These are phyloP conservation scores for Fusarium avenaceum DNA, from an alignment of 2,329 filamentous ascomycete genomes.

Conservation along the genomic window DNA sequence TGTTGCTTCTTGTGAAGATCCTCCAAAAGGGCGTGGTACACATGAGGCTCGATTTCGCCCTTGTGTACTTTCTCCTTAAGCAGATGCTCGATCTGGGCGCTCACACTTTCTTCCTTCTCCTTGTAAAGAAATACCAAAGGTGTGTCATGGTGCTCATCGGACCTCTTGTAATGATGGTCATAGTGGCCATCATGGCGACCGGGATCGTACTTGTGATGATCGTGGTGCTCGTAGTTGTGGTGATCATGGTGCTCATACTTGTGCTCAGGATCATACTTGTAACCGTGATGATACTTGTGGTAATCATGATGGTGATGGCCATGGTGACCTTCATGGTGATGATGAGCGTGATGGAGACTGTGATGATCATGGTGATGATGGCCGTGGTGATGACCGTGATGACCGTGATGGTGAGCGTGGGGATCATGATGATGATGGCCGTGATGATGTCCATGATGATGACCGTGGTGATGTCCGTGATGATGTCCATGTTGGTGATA, in stretches of 20 bases:
- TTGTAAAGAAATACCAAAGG: conserved; percentile 9
- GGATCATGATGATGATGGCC: conserved; percentile 16
- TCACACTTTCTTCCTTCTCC: conserved; percentile 11
- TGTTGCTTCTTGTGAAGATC: conserved; percentile 3
- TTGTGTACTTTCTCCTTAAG: conserved; percentile 20
- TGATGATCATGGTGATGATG: background rate
- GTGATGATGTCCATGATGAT: conserved; percentile 9
- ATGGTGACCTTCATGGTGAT: too few relatives aligned
- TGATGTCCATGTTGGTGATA: conserved; percentile 6
- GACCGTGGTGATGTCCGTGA: conserved; percentile 11
- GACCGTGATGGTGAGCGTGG: conserved; percentile 12
- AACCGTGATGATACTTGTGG: too few relatives aligned
- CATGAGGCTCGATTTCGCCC: background rate
- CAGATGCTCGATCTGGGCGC: conserved; percentile 4
- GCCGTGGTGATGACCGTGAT: conserved; percentile 1
- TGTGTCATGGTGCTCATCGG: background rate
- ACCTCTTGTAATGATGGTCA: conserved; percentile 23
- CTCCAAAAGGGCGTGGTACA: conserved; percentile 7
- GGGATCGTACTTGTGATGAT: conserved; percentile 1
- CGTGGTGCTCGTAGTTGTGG: background rate
- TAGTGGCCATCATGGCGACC: conserved; percentile 6
- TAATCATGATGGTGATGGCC: too few relatives aligned
- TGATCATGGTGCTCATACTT: too few relatives aligned
- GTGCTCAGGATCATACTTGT: too few relatives aligned
- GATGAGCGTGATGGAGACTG: too few relatives aligned